Evolutionary conservation across 345 rosid genomes (phyloP).

Genomic region (Toxicodendron radicans): DNA sequence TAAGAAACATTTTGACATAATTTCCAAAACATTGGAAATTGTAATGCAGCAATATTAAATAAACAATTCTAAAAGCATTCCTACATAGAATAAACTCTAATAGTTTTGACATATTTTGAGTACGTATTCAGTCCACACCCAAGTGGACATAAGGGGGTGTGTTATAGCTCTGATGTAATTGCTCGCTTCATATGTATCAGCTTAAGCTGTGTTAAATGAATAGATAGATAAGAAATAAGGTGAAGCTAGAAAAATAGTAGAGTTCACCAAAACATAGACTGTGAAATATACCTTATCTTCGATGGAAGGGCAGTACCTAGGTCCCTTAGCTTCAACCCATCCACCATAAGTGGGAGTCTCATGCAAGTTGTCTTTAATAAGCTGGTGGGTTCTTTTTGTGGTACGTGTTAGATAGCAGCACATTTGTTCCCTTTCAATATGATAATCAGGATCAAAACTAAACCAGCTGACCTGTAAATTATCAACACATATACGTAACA

Average conservation of each 20-base stretch:
- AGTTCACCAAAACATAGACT: background rate
- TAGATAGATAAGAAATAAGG: background rate
- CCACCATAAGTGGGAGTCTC: constrained; percentile 99
- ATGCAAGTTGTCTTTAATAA: constrained; percentile 87
- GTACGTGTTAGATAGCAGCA: constrained; percentile 94
- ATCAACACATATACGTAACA: constrained; percentile 23
- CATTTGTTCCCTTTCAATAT: constrained; percentile 92
- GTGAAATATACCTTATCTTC: constrained; percentile 83
- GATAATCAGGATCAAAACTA: constrained; percentile 90
- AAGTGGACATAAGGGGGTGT: no score
- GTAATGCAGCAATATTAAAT: background rate
- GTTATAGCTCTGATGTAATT: no score
- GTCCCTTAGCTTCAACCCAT: constrained; percentile 99
- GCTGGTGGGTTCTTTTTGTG: constrained; percentile 74
- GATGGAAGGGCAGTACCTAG: constrained; percentile 97
- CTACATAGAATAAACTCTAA: no score
- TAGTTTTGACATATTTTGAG: no score
- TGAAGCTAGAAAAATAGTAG: background rate
- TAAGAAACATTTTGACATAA: background rate
- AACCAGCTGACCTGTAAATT: constrained; percentile 84
- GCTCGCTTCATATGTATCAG: no score
- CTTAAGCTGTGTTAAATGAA: no score
- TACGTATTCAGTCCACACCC: no score
- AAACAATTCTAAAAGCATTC: background rate
- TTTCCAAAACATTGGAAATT: background rate